These are phyloP conservation scores for Quercus alba DNA, from an alignment of 306 rosid genomes.

Conservation along the genomic window DNA sequence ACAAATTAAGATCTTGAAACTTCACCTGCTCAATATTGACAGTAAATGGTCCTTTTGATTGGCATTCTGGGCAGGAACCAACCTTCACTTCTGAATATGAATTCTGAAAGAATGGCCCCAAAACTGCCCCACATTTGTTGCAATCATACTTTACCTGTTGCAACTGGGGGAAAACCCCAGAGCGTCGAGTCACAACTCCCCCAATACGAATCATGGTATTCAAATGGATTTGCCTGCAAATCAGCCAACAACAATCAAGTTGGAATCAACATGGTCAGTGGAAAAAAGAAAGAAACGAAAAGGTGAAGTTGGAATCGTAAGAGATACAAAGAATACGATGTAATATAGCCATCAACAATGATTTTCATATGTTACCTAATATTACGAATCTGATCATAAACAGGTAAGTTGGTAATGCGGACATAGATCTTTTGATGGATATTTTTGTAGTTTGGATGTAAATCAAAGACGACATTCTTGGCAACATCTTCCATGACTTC, in stretches of 20 bases:
- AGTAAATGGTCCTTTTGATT: slow-evolving; percentile 90
- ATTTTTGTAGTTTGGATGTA: slow-evolving; percentile 81
- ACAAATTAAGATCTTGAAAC: not conserved
- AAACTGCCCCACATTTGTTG: slow-evolving; percentile 77
- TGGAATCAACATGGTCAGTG: not conserved
- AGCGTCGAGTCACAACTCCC: slow-evolving; percentile 95
- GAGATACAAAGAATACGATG: not conserved
- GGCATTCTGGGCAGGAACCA: slow-evolving; percentile 99
- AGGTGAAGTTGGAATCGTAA: not conserved
- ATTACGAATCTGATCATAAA: slow-evolving; percentile 94
- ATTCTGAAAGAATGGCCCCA: slow-evolving; percentile 96
- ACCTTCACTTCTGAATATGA: slow-evolving; percentile 97
- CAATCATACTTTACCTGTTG: slow-evolving; percentile 99
- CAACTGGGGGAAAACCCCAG: slow-evolving; percentile 97
- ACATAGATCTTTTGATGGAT: slow-evolving; percentile 90
- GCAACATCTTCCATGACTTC: slow-evolving; percentile 99
- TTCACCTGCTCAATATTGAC: slow-evolving; percentile 94
- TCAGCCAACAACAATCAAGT: slow-evolving; percentile 2
- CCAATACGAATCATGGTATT: slow-evolving; percentile 99
- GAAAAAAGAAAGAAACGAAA: not conserved
- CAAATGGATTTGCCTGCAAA: slow-evolving; percentile 88
- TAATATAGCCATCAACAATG: not conserved
- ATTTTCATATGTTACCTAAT: slow-evolving; percentile 53
- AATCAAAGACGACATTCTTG: slow-evolving; percentile 75
- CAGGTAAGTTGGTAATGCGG: slow-evolving; percentile 87